A percentile compares a stretch with the other conserved stretches of the same genome.
Conservation (phyloP, 164 flowering plant species). For the Vitis vinifera region DNA sequence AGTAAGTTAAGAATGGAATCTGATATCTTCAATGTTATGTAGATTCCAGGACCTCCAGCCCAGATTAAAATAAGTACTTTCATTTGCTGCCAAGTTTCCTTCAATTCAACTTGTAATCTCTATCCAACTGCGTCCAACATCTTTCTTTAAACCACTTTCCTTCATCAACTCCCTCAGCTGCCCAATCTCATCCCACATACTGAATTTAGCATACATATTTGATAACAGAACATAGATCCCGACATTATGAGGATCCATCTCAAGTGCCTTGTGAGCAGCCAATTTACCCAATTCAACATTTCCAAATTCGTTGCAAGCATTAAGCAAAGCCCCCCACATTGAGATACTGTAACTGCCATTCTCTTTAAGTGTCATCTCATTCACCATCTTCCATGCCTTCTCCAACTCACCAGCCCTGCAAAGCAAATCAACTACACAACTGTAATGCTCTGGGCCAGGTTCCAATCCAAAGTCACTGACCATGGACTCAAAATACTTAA, state of each 20-base stretch:
- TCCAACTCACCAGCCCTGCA: conserved; percentile 76
- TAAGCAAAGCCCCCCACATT: conserved; percentile 75
- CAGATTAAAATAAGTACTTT: no score
- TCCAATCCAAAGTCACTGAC: conserved; percentile 36
- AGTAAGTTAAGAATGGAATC: no score
- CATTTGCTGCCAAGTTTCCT: not conserved
- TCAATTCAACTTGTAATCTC: conserved; percentile 22
- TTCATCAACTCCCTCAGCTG: conserved; percentile 55
- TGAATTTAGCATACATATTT: conserved; percentile 60
- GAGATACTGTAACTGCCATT: conserved; percentile 29
- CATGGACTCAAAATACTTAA: conserved; percentile 64
- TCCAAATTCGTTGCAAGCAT: conserved; percentile 54
- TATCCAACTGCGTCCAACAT: conserved; percentile 53
- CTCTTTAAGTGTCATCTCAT: conserved; percentile 34
- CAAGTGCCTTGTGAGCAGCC: conserved; percentile 69
- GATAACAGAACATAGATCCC: conserved; percentile 63
- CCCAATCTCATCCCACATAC: conserved; percentile 69
- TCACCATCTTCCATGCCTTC: conserved; percentile 60
- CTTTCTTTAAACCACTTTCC: conserved; percentile 55
- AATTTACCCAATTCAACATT: conserved; percentile 57
- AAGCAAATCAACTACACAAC: conserved; percentile 73
- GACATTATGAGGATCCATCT: conserved; percentile 58
- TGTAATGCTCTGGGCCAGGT: conserved; percentile 65
- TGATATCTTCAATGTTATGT: no score
- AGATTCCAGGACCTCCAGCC: no score